A percentile compares a stretch with the other conserved stretches of the same genome.
Evolutionary conservation across 2,329 filamentous ascomycete species (phyloP).

Genomic region (Stemphylium vesicarium): DNA sequence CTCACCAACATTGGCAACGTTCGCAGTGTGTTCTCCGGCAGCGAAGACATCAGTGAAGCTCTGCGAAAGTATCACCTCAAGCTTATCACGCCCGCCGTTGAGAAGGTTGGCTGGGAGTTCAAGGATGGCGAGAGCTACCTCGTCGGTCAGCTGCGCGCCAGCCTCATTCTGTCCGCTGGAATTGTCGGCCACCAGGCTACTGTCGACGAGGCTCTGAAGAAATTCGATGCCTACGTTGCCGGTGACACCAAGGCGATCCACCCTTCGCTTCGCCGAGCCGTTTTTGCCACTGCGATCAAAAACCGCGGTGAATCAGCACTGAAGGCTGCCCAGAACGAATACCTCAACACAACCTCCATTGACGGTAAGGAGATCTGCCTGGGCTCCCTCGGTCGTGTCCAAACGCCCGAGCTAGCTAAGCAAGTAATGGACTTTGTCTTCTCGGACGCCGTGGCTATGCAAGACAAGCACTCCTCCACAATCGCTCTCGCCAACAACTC

Average conservation of each 20-base stretch:
- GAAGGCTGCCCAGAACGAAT: conserved; percentile 82
- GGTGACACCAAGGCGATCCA: conserved; percentile 74
- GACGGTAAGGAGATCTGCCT: conserved; percentile 91
- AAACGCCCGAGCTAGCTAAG: conserved; percentile 70
- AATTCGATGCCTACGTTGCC: conserved; percentile 79
- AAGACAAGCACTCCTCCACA: conserved; percentile 87
- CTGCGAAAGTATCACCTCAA: conserved; percentile 80
- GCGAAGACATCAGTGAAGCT: conserved; percentile 72
- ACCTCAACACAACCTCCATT: conserved; percentile 79
- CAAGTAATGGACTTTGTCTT: conserved; percentile 76
- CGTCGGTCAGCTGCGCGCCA: conserved; percentile 79
- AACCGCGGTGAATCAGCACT: conserved; percentile 74
- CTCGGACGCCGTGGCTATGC: conserved; percentile 81
- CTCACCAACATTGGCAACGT: conserved; percentile 76
- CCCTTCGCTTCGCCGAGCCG: conserved; percentile 77
- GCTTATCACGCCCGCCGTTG: conserved; percentile 75
- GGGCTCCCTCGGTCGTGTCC: conserved; percentile 74
- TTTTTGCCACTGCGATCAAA: conserved; percentile 80
- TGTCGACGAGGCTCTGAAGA: conserved; percentile 74
- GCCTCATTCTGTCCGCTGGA: conserved; percentile 78
- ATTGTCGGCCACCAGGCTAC: conserved; percentile 76
- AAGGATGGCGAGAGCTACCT: conserved; percentile 80
- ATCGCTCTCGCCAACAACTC: conserved; percentile 74
- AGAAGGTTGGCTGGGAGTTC: conserved; percentile 86
- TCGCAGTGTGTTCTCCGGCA: conserved; percentile 83